Conservation (phyloP, 208 protist genomes). For the Wallacemonas sp. region DNA sequence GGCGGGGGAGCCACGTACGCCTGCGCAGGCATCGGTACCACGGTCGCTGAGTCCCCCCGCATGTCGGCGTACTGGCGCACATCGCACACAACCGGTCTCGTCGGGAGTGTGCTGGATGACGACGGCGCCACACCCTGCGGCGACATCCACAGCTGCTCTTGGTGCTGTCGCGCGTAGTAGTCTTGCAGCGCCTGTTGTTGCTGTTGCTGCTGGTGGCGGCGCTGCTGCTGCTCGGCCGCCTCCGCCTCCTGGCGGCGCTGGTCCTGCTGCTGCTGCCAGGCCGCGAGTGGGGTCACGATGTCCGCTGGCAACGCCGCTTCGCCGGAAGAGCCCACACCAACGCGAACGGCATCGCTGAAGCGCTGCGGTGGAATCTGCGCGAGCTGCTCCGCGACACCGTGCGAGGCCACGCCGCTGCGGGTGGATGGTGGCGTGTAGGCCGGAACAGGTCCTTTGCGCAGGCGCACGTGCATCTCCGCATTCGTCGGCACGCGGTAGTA, state of each 20-base stretch:
- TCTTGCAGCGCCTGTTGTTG: conserved; percentile 14
- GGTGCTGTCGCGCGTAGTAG: no score
- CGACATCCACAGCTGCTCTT: no score
- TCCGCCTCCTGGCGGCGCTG: conserved; percentile 13
- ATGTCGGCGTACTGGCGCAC: background rate
- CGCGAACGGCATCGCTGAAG: conserved; percentile 16
- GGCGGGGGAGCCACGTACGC: no score
- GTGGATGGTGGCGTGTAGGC: conserved; percentile 4
- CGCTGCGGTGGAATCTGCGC: background rate
- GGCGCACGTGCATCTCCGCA: conserved; percentile 48
- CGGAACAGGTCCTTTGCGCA: conserved; percentile 8
- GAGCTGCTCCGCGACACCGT: background rate
- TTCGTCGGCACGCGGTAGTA: conserved; percentile 87
- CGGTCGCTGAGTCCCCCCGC: conserved; percentile 11
- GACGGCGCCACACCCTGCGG: background rate
- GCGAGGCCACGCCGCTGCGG: no score
- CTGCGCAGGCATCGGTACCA: conserved; percentile 25
- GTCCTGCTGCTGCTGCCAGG: conserved; percentile 13
- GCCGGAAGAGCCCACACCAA: background rate
- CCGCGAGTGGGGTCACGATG: background rate
- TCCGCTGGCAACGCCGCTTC: background rate
- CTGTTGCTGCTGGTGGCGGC: conserved; percentile 18
- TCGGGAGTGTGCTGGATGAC: background rate
- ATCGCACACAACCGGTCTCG: background rate
- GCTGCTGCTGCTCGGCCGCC: conserved; percentile 17